Conservation (phyloP, 2,329 filamentous ascomycete genomes). For the Boeremia exigua region DNA sequence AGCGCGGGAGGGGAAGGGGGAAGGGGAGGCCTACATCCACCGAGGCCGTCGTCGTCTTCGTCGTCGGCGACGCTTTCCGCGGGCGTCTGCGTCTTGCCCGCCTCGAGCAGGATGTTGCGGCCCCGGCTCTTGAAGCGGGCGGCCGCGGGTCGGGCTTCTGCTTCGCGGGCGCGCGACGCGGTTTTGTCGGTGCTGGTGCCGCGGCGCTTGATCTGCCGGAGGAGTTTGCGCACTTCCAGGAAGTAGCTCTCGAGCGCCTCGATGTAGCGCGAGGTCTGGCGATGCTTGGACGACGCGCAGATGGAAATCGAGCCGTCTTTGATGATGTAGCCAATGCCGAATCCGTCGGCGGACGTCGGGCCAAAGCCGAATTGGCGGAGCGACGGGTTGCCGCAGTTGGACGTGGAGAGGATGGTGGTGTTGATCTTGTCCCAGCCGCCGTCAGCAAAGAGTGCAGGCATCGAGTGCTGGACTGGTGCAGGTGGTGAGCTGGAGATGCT, state of each 20-base stretch:
- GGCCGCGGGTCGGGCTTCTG: slow-evolving; percentile 57
- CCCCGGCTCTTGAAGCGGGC: slow-evolving; percentile 73
- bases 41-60: slow-evolving; percentile 87
- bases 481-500: slow-evolving; percentile 59
- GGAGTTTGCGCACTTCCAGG: slow-evolving; percentile 83
- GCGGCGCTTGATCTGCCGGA: slow-evolving; percentile 71
- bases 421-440: slow-evolving; percentile 93
- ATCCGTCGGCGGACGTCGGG: slow-evolving; percentile 89
- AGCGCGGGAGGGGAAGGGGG: slow-evolving; percentile 39
- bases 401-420: slow-evolving; percentile 91
- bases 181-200: slow-evolving; percentile 60
- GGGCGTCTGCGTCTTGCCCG: slow-evolving; percentile 57
- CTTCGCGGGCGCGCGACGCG: slow-evolving; percentile 66
- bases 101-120: slow-evolving; percentile 69
- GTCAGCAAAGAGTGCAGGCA: slow-evolving; percentile 86
- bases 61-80: slow-evolving; percentile 73
- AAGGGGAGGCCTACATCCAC: slow-evolving; percentile 72
- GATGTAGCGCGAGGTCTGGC: slow-evolving; percentile 89
- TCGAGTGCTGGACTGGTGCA: slow-evolving; percentile 53
- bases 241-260: slow-evolving; percentile 90
- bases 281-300: slow-evolving; percentile 90
- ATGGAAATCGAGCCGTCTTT: slow-evolving; percentile 91
- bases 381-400: slow-evolving; percentile 97
- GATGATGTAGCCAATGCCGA: slow-evolving; percentile 98
- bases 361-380: slow-evolving; percentile 97